Conservation (phyloP, 345 rosid genomes). For the Syzygium jambos region DNA sequence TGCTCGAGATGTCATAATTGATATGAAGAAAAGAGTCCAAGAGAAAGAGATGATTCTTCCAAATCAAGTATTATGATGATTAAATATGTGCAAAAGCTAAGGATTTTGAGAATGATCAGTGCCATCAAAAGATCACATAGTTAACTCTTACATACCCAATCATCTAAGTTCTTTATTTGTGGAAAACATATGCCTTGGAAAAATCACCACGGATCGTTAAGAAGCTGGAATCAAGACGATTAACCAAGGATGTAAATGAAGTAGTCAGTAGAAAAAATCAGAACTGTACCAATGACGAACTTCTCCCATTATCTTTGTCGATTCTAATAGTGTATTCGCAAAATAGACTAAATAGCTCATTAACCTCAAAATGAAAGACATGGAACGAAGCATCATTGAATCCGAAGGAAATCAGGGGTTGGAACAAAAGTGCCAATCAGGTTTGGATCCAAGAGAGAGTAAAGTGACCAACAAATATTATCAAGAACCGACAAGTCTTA, state of each 20-base stretch:
- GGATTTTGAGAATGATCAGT: background rate
- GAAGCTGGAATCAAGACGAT: background rate
- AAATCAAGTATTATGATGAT: background rate
- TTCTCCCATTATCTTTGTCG: background rate
- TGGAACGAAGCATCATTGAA: background rate
- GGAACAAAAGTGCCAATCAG: background rate
- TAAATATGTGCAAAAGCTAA: background rate
- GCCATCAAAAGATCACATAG: background rate
- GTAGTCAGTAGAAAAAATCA: background rate
- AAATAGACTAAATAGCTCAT: background rate
- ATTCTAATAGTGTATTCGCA: background rate
- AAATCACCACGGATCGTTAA: too few relatives aligned
- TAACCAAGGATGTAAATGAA: background rate
- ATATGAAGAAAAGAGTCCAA: background rate
- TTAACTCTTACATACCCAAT: background rate
- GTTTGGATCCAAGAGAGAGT: background rate
- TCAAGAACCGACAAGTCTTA: too few relatives aligned
- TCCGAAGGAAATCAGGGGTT: background rate
- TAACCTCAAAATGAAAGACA: background rate
- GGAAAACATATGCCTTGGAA: background rate
- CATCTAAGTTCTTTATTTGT: too few relatives aligned
- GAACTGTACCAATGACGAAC: background rate
- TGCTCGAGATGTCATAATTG: background rate
- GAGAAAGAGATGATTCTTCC: too few relatives aligned
- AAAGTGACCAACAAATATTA: background rate